Base-by-base conservation (phyloP, 495 filamentous ascomycete species). In the Aspergillus nanangensis region DNA sequence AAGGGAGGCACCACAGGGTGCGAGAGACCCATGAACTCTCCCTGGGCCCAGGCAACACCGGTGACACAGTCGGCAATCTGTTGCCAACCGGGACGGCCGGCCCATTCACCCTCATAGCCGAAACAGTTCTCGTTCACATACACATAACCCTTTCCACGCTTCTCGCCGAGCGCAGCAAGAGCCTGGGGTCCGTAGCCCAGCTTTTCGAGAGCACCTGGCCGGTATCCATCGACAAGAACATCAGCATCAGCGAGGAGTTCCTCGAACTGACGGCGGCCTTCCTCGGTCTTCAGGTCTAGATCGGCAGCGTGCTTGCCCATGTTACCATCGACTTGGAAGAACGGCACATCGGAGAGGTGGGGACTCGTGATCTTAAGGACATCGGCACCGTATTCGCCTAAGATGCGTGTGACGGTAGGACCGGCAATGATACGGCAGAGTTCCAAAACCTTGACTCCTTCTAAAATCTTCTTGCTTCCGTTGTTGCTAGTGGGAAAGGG, bases 321-420 rank as follows among this genome's bases (percentile, higher is more conserved):
- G 62, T 90, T 89, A 34, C 82, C 82, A 51, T 88, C 85, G 8
- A 90, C 81, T 59, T 88, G 85, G 70, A 88, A 90, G 69, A 88
- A 87, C 0, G 86, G 84, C 8, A 90, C 85, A 46, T 90, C 86
- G 11, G 79, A 79, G 19, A 88, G 70, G 25, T 73, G 67, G 0
- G 82, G 78, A 20, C 79, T 83, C 13, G 85, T 88, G 50, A 90
- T 74, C 57, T 88, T 88, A 50, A 87, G 61, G 3, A 86, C 78
- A 42, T 78, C 72, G 41, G 83, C 83, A 17, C 82, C 83, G 61
- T 87, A 83, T 23, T 84, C 82, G 19, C 76, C 76, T 13, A 87
- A 70, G 13, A 79, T 82, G 32, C 82, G 80, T 20, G 79, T 75
- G 45, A 87, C 80, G 5, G 80, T 80, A 23, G 82, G 83, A 45